Evolutionary conservation across 352 stramenopile species (phyloP).

Genomic region (Thalassiosira livingstoniorum): DNA sequence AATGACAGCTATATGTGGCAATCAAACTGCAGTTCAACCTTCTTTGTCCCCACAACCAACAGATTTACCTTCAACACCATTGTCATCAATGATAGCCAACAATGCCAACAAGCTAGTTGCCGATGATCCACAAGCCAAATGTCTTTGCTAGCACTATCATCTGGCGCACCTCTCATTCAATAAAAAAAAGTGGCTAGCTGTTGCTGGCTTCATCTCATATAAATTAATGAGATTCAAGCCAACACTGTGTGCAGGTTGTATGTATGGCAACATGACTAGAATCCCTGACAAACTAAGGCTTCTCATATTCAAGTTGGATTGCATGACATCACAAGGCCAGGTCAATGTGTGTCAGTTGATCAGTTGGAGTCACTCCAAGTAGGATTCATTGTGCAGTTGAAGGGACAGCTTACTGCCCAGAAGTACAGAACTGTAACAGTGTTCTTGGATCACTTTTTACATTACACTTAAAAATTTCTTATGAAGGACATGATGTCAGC

Average conservation of each 20-base stretch:
- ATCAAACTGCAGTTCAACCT: too few species aligned
- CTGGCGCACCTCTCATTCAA: background rate
- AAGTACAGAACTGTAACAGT: slow-evolving; percentile 45
- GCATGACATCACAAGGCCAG: slow-evolving; percentile 25
- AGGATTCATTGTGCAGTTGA: slow-evolving; percentile 58
- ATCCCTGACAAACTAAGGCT: slow-evolving; percentile 38
- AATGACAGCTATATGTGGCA: too few species aligned
- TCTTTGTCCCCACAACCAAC: too few species aligned
- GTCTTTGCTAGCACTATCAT: background rate
- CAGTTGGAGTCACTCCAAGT: slow-evolving; percentile 42
- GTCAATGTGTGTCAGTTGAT: slow-evolving; percentile 59
- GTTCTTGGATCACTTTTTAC: slow-evolving; percentile 72
- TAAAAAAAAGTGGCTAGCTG: background rate
- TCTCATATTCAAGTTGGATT: background rate
- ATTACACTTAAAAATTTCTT: too few species aligned
- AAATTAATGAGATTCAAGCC: too few species aligned
- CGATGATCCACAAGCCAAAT: background rate
- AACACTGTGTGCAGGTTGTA: slow-evolving; percentile 50
- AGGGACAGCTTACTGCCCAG: slow-evolving; percentile 42
- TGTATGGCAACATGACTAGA: slow-evolving; percentile 50
- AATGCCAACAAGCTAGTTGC: background rate
- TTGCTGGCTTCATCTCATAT: too few species aligned
- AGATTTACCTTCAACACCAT: too few species aligned
- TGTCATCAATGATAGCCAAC: too few species aligned
- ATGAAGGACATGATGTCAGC: too few species aligned